Conservation (phyloP, 2,329 filamentous ascomycete species). For the Emmonsiellopsis sp. region DNA sequence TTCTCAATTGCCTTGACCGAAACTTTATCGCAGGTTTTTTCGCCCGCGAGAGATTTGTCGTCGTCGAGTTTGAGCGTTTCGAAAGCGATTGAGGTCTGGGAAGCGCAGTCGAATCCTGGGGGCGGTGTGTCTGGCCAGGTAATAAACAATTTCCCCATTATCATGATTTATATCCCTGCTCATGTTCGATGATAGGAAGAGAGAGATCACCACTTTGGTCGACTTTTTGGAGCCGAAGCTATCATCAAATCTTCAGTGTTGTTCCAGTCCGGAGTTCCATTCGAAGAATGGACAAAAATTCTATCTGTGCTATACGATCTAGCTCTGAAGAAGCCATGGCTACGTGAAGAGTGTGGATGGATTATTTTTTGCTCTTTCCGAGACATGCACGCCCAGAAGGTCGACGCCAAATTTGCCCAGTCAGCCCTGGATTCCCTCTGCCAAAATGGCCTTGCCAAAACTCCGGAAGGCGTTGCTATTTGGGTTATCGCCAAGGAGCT, state of each 20-base stretch:
- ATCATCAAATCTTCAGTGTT: constrained; percentile 72
- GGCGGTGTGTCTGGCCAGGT: constrained; percentile 47
- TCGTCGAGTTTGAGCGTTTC: constrained; percentile 29
- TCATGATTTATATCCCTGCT: constrained; percentile 41
- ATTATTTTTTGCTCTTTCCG: constrained; percentile 65
- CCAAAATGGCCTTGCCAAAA: constrained; percentile 61
- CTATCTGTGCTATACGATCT: constrained; percentile 65
- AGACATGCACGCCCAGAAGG: constrained; percentile 37
- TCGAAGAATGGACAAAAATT: constrained; percentile 47
- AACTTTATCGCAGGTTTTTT: constrained; percentile 62
- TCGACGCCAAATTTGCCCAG: constrained; percentile 44
- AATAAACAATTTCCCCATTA: constrained; percentile 13
- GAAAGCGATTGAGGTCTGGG: constrained; percentile 43
- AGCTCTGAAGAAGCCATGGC: constrained; percentile 75
- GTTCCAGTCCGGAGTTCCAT: constrained; percentile 48
- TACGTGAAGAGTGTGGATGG: constrained; percentile 79
- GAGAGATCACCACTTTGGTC: constrained; percentile 74
- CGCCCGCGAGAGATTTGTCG: constrained; percentile 16
- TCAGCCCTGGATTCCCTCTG: constrained; percentile 54
- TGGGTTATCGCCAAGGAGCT: constrained; percentile 64
- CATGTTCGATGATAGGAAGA: constrained; percentile 62
- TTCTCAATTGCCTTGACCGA: constrained; percentile 86
- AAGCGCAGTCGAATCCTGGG: constrained; percentile 43
- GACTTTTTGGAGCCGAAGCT: constrained; percentile 78
- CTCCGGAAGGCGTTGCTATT: constrained; percentile 79